Evolutionary conservation across 371 early-diverging fungal species (phyloP).

Genomic region (Blakeslea trispora): DNA sequence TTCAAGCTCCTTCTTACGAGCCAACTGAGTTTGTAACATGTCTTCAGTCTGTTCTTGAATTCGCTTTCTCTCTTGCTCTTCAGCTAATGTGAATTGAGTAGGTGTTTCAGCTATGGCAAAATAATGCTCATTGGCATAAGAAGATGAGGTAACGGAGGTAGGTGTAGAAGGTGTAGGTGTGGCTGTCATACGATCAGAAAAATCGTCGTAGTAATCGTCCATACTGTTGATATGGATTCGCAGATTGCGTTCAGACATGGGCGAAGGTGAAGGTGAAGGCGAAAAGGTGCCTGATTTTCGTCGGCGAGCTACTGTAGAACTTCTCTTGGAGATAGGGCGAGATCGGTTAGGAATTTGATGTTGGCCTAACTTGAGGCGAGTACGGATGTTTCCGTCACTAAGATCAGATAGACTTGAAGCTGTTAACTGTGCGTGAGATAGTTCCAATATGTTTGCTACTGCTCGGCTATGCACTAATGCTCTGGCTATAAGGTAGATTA

Average conservation of each 20-base stretch:
- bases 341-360: slow-evolving; percentile 43
- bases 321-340: slow-evolving; percentile 36
- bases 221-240: slow-evolving; percentile 12
- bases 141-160: slow-evolving; percentile 21
- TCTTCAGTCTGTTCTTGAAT: slow-evolving; percentile 27
- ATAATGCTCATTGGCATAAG: slow-evolving; percentile 6
- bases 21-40: slow-evolving; percentile 21
- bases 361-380: slow-evolving; percentile 41
- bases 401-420: slow-evolving; percentile 46
- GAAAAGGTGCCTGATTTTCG: slow-evolving; percentile 28
- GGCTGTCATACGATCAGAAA: slow-evolving; percentile 12
- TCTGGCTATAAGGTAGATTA: slow-evolving; percentile 44
- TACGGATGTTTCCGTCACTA: slow-evolving; percentile 41
- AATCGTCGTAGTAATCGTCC: slow-evolving; percentile 5
- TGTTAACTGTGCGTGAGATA: slow-evolving; percentile 54
- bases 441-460: slow-evolving; percentile 59
- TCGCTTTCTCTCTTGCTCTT: slow-evolving; percentile 21
- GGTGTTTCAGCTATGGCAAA: not conserved
- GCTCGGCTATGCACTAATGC: slow-evolving; percentile 73
- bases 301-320: slow-evolving; percentile 25
- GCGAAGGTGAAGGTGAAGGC: slow-evolving; percentile 39
- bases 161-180: slow-evolving; percentile 21
- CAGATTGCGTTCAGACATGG: slow-evolving; percentile 19
- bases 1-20: slow-evolving; percentile 25
- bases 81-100: not conserved